Percentiles rank a stretch among this genome's conserved stretches.
Conservation (phyloP, 2,329 filamentous ascomycete species). For the Colletotrichum tropicicola region DNA sequence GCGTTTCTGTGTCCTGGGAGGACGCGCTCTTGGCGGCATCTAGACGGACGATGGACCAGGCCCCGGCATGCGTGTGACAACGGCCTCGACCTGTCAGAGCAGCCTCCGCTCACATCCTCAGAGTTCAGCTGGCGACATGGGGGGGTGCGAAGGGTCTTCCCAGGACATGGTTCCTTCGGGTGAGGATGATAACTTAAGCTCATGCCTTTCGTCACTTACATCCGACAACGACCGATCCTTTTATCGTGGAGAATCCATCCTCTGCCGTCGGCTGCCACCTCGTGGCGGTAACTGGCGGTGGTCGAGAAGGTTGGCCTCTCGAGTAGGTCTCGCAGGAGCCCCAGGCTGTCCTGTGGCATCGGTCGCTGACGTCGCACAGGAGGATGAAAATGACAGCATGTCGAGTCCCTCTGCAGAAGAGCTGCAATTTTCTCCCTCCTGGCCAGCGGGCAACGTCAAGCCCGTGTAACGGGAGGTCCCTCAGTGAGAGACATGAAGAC, state of each 20-base stretch:
- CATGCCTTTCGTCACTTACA: neutral
- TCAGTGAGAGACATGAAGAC: constrained; percentile 14
- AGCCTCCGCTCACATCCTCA: constrained; percentile 1
- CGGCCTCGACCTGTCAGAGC: constrained; percentile 12
- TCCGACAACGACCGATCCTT: constrained; percentile 5
- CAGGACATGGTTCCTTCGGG: neutral
- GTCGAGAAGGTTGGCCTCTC: neutral
- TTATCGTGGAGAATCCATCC: constrained; percentile 7
- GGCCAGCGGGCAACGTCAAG: constrained; percentile 1
- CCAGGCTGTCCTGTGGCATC: neutral
- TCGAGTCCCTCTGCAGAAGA: constrained; percentile 24
- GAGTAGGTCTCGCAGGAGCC: neutral
- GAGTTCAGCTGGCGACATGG: constrained; percentile 14
- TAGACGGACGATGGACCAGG: constrained; percentile 10
- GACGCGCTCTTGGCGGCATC: constrained; percentile 4
- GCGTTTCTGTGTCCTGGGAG: neutral
- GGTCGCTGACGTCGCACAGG: constrained; percentile 8
- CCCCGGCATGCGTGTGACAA: constrained; percentile 18
- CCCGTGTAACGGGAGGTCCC: constrained; percentile 9
- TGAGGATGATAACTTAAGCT: neutral
- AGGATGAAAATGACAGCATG: constrained; percentile 17
- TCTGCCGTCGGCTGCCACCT: neutral
- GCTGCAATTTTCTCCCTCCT: neutral
- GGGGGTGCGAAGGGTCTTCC: neutral
- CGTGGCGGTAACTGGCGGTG: neutral